Evolutionary conservation across 176 grass and related monocot genomes (phyloP), one percentile per base, ranked within the genome.

Genomic region (Oryza glaberrima): DNA sequence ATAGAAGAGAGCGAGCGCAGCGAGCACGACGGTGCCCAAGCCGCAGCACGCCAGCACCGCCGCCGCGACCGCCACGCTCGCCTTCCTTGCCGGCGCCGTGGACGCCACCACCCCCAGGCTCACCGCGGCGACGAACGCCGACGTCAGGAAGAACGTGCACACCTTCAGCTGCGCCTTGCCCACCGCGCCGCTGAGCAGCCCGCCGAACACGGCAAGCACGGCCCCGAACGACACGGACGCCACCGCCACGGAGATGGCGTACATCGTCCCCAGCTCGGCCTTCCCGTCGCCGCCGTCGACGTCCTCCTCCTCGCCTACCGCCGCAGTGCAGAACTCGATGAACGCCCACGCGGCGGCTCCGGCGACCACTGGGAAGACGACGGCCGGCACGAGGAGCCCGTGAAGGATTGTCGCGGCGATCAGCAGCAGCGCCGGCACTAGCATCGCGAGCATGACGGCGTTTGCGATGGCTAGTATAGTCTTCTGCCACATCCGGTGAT

Each of bases 1-100:
- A 77, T 77, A 77, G 51, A 60, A 77, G 73, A 77, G 74, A 77
- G 51, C 30, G 17, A 76, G 74, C 49, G 43, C 71, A 5, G 70
- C 70, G 22, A 73, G 70, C 0, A 73, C 70, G n/a, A 73, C 44
- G 1, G 44, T 3, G 2, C 70, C 70, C 22, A 73, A 13, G 5
- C 44, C 43, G 12, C 43, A 73, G 70, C 70, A 73, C 10, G 70
- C 5, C n/a, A 73, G 43, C 70, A 73, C 70, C 11, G 44, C 14
- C 22, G 70, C 70, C 44, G 44, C 70, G 2, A 73, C 44, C 43
- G 11, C n/a, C 70, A 14, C 25, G n/a, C 70, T 73, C 70, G 44
- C 70, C 43, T 73, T 73, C 22, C 7, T 26, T 11, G 46, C 70
- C 11, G 5, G 43, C 44, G 44, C 23, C 2, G 6, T 11, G 44